Percentiles rank a stretch among this genome's conserved stretches.
These are phyloP conservation scores for Fusarium euwallaceae DNA, from an alignment of 2,329 filamentous ascomycete genomes.

Conservation along the genomic window DNA sequence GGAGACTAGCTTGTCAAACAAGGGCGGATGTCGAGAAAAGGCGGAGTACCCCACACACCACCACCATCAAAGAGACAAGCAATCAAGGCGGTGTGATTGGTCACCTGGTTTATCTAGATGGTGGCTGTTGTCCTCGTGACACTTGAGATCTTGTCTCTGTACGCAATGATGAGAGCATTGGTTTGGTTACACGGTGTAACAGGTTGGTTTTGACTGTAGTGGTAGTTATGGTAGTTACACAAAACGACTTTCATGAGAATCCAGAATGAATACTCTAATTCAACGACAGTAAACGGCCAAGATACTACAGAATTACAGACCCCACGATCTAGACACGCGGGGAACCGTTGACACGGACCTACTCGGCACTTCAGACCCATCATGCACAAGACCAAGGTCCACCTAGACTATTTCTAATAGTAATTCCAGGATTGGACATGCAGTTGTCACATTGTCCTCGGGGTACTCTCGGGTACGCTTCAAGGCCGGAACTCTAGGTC, in stretches of 20 bases:
- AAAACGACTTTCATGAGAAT: neutral
- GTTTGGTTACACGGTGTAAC: neutral
- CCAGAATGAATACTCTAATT: neutral
- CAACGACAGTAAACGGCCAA: neutral
- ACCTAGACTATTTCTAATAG: slow-evolving; percentile 34
- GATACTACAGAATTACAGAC: neutral
- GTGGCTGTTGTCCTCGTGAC: slow-evolving; percentile 18
- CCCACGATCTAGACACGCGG: neutral
- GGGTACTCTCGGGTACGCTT: slow-evolving; percentile 32
- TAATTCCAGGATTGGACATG: slow-evolving; percentile 19
- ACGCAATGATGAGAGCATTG: slow-evolving; percentile 3
- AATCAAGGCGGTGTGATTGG: slow-evolving; percentile 8
- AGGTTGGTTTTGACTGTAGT: neutral
- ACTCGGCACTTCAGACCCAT: neutral
- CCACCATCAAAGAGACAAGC: slow-evolving; percentile 4
- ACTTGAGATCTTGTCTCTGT: neutral
- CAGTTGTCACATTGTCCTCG: slow-evolving; percentile 9
- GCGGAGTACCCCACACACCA: slow-evolving; percentile 36
- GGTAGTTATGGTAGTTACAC: neutral
- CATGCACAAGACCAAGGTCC: slow-evolving; percentile 15
- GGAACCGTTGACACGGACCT: neutral
- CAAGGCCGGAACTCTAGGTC: neutral
- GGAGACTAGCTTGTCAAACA: slow-evolving; percentile 30
- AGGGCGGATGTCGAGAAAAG: slow-evolving; percentile 41
- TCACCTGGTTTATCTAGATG: slow-evolving; percentile 16